Evolutionary conservation across 2,329 filamentous ascomycete species (phyloP).

Genomic region (Cryphonectria nitschkei): DNA sequence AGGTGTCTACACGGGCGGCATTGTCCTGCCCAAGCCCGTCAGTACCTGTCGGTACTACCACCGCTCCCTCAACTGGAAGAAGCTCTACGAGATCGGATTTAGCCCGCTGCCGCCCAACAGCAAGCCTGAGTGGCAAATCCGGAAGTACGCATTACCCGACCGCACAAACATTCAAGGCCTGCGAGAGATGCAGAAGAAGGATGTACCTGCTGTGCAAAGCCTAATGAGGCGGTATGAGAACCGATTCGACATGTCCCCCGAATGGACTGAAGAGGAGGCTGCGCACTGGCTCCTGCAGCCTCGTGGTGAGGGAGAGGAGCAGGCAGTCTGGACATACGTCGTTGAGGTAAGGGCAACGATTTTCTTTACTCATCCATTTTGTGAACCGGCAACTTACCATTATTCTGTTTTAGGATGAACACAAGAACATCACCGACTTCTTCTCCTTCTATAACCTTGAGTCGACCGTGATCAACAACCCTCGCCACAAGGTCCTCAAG

Average conservation of each 20-base stretch:
- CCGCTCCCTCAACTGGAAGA: slow-evolving; percentile 91
- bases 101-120: slow-evolving; percentile 82
- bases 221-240: slow-evolving; percentile 77
- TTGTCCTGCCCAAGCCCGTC: slow-evolving; percentile 87
- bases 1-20: slow-evolving; percentile 92
- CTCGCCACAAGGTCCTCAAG: slow-evolving; percentile 76
- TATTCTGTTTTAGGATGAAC: slow-evolving; percentile 49
- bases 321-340: slow-evolving; percentile 93
- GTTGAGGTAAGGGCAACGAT: slow-evolving; percentile 64
- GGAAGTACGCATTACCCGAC: slow-evolving; percentile 82
- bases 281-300: slow-evolving; percentile 86
- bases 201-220: slow-evolving; percentile 74
- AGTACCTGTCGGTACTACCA: slow-evolving; percentile 96
- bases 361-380: not conserved
- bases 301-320: slow-evolving; percentile 65
- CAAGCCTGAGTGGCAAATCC: slow-evolving; percentile 82
- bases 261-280: slow-evolving; percentile 79
- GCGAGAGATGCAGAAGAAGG: slow-evolving; percentile 77
- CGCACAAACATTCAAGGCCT: slow-evolving; percentile 74
- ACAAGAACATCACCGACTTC: slow-evolving; percentile 90
- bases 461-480: slow-evolving; percentile 84
- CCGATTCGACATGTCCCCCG: slow-evolving; percentile 82
- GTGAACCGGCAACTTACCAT: slow-evolving; percentile 19
- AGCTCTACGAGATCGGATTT: slow-evolving; percentile 93
- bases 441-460: slow-evolving; percentile 96